Evolutionary conservation across 352 stramenopile species (phyloP), one percentile per base, ranked within the genome.

Genomic region (Phytopythium montanum): DNA sequence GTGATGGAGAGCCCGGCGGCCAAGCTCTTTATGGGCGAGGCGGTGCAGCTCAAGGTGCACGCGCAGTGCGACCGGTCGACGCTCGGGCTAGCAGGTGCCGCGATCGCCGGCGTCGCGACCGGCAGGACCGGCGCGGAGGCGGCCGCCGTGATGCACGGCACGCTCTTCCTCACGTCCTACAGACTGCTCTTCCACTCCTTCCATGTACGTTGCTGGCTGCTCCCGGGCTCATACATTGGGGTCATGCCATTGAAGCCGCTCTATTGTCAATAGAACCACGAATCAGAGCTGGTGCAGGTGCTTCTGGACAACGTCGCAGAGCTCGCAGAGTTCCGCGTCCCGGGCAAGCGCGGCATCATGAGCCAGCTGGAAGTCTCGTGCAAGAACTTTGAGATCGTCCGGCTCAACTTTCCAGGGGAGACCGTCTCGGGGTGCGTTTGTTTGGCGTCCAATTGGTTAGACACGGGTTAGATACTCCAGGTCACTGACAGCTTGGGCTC

Each of bases 321-420:
- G 57, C 61, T 92, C 16, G 81, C 78, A 8, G 85, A 92, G 42
- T 70, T 77, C 6, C 73, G 74, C 5, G 66, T 79, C 21, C 70
- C 60, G 44, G 68, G 62, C 38, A 86, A 75, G 54, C 65, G 64
- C 9, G 73, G 71, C 2, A 61, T 72, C 29, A 76, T 80, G 73
- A 88, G 75, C 56, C 80, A 89, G 57, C 65, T 94, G 45, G 83
- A 94, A 68, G 70, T 94, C 59, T 81, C 85, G 44, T 93, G 83
- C 76, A 95, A 95, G 62, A 95, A 92, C 57, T 93, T 95, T 61
- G 75, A 89, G 54, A 73, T 95, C 39, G 59, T 92, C 25, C 87
- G 84, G 45, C 90, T 93, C 51, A 81, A 83, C 38, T 93, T 93
- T 36, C 79, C 81, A 0, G 76, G 70, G 29, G 81, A 93, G 28